Evolutionary conservation across 495 filamentous ascomycete genomes (phyloP).

Genomic region (Neurospora tetraspora): DNA sequence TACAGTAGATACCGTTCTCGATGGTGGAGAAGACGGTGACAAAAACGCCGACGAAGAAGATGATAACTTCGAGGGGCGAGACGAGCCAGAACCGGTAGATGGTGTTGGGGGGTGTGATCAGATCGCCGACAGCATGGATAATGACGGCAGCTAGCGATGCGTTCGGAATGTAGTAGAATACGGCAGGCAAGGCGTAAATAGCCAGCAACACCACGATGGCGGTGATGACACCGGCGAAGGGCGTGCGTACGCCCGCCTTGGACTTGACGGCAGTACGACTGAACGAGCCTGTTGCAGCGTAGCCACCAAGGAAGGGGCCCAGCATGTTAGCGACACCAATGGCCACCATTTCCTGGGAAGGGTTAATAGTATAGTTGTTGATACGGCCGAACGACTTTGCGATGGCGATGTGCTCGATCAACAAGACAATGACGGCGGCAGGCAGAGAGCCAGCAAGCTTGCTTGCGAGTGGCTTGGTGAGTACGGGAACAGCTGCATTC

Average conservation of each 20-base stretch:
- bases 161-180: constrained; percentile 93
- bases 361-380: constrained; percentile 97
- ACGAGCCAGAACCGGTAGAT: constrained; percentile 96
- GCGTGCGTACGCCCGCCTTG: constrained; percentile 91
- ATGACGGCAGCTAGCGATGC: constrained; percentile 86
- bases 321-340: constrained; percentile 90
- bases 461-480: constrained; percentile 37
- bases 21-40: constrained; percentile 84
- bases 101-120: constrained; percentile 89
- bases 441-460: constrained; percentile 26
- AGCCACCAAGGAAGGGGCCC: constrained; percentile 87
- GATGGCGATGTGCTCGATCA: constrained; percentile 97
- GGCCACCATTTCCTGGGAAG: constrained; percentile 91
- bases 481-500: constrained; percentile 62
- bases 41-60: constrained; percentile 91
- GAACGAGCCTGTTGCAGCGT: constrained; percentile 94
- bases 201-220: constrained; percentile 83
- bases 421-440: constrained; percentile 68
- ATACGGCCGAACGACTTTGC: constrained; percentile 94
- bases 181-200: constrained; percentile 81
- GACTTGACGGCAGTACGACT: constrained; percentile 96
- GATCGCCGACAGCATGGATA: constrained; percentile 91
- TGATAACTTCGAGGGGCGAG: constrained; percentile 77
- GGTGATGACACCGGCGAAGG: constrained; percentile 86
- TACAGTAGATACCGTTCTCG: constrained; percentile 87